Evolutionary conservation across 345 rosid species (phyloP).

Genomic region (Noccaea caerulescens): DNA sequence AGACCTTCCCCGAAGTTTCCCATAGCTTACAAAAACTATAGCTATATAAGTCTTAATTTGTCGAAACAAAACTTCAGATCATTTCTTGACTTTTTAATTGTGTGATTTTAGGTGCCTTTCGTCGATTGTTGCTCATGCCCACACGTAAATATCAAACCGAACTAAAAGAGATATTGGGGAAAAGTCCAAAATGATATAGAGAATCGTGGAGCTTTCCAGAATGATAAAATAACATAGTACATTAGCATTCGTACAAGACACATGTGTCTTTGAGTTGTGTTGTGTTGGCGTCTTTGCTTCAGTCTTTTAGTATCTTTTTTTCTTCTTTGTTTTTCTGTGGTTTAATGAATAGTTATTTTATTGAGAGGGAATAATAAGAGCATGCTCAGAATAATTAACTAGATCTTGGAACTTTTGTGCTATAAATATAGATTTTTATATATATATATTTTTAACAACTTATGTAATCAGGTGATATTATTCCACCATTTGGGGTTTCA

Average conservation of each 20-base stretch:
- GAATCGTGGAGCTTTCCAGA: constrained; percentile 28
- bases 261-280: constrained; percentile 36
- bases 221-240: constrained; percentile 35
- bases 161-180: constrained; percentile 10
- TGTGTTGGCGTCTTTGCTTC: constrained; percentile 26
- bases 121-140: constrained; percentile 1
- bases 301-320: background rate
- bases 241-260: constrained; percentile 27
- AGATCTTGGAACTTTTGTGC: background rate
- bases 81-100: constrained; percentile 4
- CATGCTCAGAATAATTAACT: constrained; percentile 9
- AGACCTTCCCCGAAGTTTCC: constrained; percentile 30
- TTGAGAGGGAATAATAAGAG: background rate
- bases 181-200: constrained; percentile 13
- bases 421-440: background rate
- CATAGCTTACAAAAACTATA: background rate
- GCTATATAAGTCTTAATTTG: background rate
- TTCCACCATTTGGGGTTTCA: background rate
- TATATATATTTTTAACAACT: background rate
- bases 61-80: constrained; percentile 5
- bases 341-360: constrained; percentile 7
- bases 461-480: background rate
- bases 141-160: background rate
- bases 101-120: constrained; percentile 8
- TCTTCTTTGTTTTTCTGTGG: background rate